phyloP scores from a whole-genome alignment of 164 flowering plant genomes.

The Akebia trifoliata region DNA sequence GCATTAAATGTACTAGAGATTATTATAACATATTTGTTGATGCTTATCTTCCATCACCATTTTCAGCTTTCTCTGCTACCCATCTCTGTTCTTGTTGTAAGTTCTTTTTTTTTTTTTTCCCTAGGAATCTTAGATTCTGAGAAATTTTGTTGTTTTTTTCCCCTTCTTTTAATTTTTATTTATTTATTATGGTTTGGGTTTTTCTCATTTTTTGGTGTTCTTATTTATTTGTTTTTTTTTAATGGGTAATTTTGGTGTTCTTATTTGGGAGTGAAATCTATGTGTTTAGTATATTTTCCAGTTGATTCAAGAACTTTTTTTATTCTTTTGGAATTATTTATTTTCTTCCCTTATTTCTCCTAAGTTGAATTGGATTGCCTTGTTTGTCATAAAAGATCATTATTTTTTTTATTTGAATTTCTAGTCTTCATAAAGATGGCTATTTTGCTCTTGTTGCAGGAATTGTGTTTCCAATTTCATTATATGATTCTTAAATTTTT shows the following conservation, averaged over 20 bases:
- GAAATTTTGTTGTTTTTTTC: conserved; percentile 1
- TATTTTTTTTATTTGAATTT: not conserved
- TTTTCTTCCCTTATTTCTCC: not conserved
- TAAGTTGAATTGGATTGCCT: not conserved
- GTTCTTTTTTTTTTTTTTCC: conserved; percentile 6
- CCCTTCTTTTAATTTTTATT: conserved; percentile 6
- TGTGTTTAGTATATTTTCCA: conserved; percentile 1
- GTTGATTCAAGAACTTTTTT: not conserved
- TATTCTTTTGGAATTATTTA: not conserved
- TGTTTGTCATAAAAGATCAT: no score
- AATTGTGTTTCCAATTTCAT: not conserved
- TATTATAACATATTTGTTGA: conserved; percentile 16
- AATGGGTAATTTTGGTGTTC: not conserved
- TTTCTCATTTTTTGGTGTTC: not conserved
- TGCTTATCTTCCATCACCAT: conserved; percentile 26
- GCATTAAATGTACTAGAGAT: conserved; percentile 15
- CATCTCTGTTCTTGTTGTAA: conserved; percentile 18
- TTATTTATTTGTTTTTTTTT: not conserved
- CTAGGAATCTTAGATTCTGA: conserved; percentile 7
- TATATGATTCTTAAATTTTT: not conserved
- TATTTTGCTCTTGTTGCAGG: not conserved
- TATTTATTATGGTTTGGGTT: conserved; percentile 25
- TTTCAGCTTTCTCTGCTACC: conserved; percentile 26
- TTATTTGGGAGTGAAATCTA: not conserved
- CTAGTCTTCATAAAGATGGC: not conserved